These are phyloP conservation scores for Brettanomyces anomalus DNA, from an alignment of 805 yeast genomes.

Conservation along the genomic window DNA sequence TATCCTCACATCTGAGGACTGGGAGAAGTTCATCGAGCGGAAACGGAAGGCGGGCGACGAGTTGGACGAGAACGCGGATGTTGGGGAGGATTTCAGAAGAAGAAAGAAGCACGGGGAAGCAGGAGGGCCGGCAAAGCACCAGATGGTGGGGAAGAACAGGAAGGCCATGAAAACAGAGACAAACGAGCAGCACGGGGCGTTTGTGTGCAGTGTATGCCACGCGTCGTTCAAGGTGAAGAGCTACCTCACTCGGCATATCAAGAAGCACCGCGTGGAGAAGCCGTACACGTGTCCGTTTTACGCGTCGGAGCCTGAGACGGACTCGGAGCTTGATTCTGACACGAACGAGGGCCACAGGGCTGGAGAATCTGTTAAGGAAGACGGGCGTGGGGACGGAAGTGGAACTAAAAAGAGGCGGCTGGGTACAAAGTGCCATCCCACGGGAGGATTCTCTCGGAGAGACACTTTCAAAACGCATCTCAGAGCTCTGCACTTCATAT, in stretches of 20 bases:
- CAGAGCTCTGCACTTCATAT: slow-evolving; percentile 46
- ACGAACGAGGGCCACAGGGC: neutral
- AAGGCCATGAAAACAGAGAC: too few species aligned
- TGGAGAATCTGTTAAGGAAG: too few species aligned
- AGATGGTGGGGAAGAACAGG: too few species aligned
- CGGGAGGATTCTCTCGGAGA: slow-evolving; percentile 50
- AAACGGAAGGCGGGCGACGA: too few species aligned
- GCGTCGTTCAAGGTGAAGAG: slow-evolving; percentile 42
- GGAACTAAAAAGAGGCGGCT: neutral
- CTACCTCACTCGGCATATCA: slow-evolving; percentile 46
- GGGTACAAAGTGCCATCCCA: slow-evolving; percentile 41
- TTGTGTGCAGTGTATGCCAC: slow-evolving; percentile 40
- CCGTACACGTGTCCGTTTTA: slow-evolving; percentile 51
- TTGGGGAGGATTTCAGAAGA: too few species aligned
- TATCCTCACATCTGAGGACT: too few species aligned
- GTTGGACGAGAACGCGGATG: too few species aligned
- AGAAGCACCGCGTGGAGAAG: slow-evolving; percentile 40
- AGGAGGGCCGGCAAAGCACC: too few species aligned
- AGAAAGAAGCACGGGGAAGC: too few species aligned
- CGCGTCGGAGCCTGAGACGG: slow-evolving; percentile 11
- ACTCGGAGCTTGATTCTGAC: slow-evolving; percentile 5
- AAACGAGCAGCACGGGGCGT: slow-evolving; percentile 8
- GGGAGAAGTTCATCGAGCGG: too few species aligned
- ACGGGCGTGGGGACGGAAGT: too few species aligned
- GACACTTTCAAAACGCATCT: slow-evolving; percentile 53